Conservation (phyloP, 1,284 basidiomycete species). For the Trichosporon asahii region DNA sequence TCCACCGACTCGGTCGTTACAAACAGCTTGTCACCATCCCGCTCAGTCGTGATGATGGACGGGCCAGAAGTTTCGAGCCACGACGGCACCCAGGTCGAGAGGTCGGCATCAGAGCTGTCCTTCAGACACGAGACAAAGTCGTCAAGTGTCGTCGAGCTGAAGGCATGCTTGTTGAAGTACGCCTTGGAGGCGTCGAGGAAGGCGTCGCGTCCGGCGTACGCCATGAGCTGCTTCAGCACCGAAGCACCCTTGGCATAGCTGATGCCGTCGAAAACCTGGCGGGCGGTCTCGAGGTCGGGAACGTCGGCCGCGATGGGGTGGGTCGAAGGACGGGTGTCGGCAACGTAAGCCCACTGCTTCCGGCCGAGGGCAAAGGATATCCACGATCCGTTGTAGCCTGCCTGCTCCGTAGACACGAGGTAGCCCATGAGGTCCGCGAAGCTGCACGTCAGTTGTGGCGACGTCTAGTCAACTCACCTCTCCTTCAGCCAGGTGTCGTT, state of each 20-base stretch:
- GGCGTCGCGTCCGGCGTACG: constrained; percentile 15
- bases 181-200: constrained; percentile 13
- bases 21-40: constrained; percentile 14
- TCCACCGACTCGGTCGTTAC: constrained; percentile 14
- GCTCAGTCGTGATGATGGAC: constrained; percentile 15
- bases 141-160: constrained; percentile 12
- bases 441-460: not conserved
- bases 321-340: constrained; percentile 12
- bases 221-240: constrained; percentile 18
- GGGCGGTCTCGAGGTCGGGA: constrained; percentile 19
- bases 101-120: constrained; percentile 12
- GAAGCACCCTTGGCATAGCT: constrained; percentile 18
- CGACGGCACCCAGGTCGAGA: constrained; percentile 14
- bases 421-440: constrained; percentile 21
- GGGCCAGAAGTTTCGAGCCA: constrained; percentile 17
- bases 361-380: constrained; percentile 12
- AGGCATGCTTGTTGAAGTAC: constrained; percentile 16
- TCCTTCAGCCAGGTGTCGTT: constrained; percentile 20
- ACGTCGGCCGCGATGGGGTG: constrained; percentile 18
- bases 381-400: constrained; percentile 12
- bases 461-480: not conserved
- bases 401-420: constrained; percentile 13
- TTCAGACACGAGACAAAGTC: constrained; percentile 14
- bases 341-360: constrained; percentile 17
- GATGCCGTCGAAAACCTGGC: constrained; percentile 19